Evolutionary conservation across 345 rosid species (phyloP).

Genomic region (Gossypium turneri): DNA sequence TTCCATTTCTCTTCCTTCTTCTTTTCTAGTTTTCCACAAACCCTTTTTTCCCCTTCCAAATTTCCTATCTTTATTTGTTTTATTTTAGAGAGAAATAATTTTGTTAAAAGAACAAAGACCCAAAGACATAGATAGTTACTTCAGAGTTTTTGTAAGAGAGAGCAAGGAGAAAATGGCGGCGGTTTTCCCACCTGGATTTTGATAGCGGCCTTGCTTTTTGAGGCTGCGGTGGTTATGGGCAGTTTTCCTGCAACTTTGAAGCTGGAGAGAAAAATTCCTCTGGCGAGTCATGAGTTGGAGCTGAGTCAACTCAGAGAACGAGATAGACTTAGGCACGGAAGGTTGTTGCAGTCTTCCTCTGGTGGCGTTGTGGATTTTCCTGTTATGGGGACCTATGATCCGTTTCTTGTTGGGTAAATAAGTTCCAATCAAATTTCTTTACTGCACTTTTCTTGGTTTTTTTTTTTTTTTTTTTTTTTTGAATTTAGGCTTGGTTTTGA

Average conservation of each 20-base stretch:
- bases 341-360: conserved; percentile 59
- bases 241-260: conserved; percentile 55
- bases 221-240: conserved; percentile 22
- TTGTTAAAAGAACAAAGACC: not conserved
- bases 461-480: not conserved
- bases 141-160: not conserved
- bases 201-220: conserved; percentile 7
- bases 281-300: conserved; percentile 38
- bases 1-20: conserved; percentile 13
- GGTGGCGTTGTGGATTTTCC: conserved; percentile 71
- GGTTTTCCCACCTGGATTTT: conserved; percentile 9
- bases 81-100: not conserved
- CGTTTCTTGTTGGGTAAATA: conserved; percentile 76
- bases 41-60: not conserved
- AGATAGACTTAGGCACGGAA: conserved; percentile 70
- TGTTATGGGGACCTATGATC: conserved; percentile 78
- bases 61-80: not conserved
- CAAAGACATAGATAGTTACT: not conserved
- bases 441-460: not conserved
- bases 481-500: not conserved
- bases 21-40: not conserved
- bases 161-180: conserved; percentile 15
- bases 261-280: conserved; percentile 58
- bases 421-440: not conserved
- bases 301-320: conserved; percentile 56